phyloP scores from a whole-genome alignment of 2,329 filamentous ascomycete genomes.

The Neonectria punicea region DNA sequence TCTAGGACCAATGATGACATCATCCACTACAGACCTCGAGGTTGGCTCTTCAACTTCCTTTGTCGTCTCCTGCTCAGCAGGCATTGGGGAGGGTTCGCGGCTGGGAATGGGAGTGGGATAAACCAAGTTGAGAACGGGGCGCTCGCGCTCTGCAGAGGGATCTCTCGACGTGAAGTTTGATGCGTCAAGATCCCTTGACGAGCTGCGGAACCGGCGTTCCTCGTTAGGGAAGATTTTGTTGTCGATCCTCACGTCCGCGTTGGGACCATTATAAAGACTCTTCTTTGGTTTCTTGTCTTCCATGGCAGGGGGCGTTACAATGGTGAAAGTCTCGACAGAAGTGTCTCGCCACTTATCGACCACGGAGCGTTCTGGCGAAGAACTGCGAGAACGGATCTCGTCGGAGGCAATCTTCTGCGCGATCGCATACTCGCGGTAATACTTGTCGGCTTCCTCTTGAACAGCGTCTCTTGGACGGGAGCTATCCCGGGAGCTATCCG shows the following conservation, averaged over 20 bases:
- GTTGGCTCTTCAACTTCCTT: conserved; percentile 32
- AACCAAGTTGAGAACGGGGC: conserved; percentile 70
- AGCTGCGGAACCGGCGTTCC: conserved; percentile 51
- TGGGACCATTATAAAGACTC: conserved; percentile 65
- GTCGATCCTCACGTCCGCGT: conserved; percentile 73
- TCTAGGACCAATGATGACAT: conserved; percentile 52
- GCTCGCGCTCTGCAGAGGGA: conserved; percentile 63
- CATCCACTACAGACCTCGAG: conserved; percentile 43
- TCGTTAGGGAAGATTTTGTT: conserved; percentile 66
- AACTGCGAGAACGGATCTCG: conserved; percentile 63
- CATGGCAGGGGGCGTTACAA: conserved; percentile 67
- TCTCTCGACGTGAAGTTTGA: conserved; percentile 59
- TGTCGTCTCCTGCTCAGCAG: conserved; percentile 36
- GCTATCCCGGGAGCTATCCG: conserved; percentile 49
- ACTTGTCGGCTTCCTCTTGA: conserved; percentile 66
- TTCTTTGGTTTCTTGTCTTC: conserved; percentile 55
- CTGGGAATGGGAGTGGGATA: conserved; percentile 65
- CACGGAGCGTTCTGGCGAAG: conserved; percentile 64
- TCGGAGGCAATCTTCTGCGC: conserved; percentile 65
- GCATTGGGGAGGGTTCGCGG: conserved; percentile 56
- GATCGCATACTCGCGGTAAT: conserved; percentile 65
- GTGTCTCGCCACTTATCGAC: conserved; percentile 63
- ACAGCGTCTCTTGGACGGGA: conserved; percentile 54
- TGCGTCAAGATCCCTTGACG: conserved; percentile 38
- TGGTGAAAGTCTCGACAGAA: conserved; percentile 53